Evolutionary conservation across 305 asterid genomes (phyloP), one percentile per base, ranked within the genome.

Genomic region (Fraxinus angustifolia): DNA sequence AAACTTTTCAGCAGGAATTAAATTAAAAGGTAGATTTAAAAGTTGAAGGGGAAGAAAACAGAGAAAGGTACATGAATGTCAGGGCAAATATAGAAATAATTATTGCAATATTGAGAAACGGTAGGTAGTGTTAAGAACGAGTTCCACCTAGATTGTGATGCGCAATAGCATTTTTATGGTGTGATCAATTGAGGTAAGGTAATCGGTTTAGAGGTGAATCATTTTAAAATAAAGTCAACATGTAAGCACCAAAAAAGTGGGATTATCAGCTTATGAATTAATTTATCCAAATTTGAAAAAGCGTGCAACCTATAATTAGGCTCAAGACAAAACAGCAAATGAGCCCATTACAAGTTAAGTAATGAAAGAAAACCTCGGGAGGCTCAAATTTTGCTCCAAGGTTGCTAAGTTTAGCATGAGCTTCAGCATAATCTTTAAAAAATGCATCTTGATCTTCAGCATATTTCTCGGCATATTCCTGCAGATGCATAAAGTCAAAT

Each of bases 391-490:
- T 95, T 75, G 99, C 96, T 83, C 99, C 98, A 88, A 89, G 91
- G 86, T 90, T 94, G 91, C 98, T 94, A 78, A 95, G 97, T 86
- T 94, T 94, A 79, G 99, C 98, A 91, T 95, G 99, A 75, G 98
- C 97, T 85, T 91, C 94, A 45, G 98, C 98, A 58, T 95, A 93
- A 84, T 92, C 98, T 79, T 92, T 89, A 83, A 94, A 92, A 84
- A 95, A 95, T 75, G 92, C 97, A 60, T 89, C 98, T 88, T 92
- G 92, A 86, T 93, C 93, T 42, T 36, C 93, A 78, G 97, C 97
- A 88, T 95, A 95, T 82, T 95, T 95, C 89, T 94, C 97, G 1
- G 98, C 96, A 83, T 88, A 93, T 87, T 89, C 97, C 98, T 95
- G 78, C 31, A 85, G 6, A 68, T 3, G 26, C 45, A 40, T 56